These are phyloP conservation scores for Termitomyces sp. DNA, from an alignment of 1,284 basidiomycete species.

Conservation along the genomic window DNA sequence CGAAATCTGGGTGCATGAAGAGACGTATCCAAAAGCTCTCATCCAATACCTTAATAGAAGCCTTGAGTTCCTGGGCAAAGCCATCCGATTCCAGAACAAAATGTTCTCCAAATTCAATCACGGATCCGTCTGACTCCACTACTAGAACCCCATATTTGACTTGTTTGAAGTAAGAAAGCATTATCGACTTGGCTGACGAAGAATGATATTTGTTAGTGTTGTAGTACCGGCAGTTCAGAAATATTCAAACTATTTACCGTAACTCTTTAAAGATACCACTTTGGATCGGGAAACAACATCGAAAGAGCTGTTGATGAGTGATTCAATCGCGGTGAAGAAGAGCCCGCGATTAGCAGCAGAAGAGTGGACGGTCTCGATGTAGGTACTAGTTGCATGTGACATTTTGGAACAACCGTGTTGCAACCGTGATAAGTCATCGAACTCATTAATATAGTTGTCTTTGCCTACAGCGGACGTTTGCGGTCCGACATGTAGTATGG, in stretches of 20 bases:
- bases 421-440: neutral
- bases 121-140: neutral
- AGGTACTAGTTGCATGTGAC: constrained; percentile 7
- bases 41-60: constrained; percentile 6
- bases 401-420: too few relatives aligned
- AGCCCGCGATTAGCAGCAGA: neutral
- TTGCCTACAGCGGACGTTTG: neutral
- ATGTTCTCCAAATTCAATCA: constrained; percentile 4
- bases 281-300: constrained; percentile 1
- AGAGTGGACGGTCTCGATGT: constrained; percentile 4
- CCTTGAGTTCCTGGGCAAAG: constrained; percentile 1
- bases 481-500: neutral
- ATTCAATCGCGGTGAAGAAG: neutral
- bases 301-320: constrained; percentile 1
- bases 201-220: neutral
- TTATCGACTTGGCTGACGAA: constrained; percentile 5
- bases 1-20: constrained; percentile 10
- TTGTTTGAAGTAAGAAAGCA: constrained; percentile 1
- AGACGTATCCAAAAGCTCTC: constrained; percentile 9
- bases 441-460: neutral
- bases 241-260: neutral
- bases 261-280: neutral
- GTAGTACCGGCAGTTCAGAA: neutral
- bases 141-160: constrained; percentile 3
- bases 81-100: constrained; percentile 5